Evolutionary conservation across 257 asterid species (phyloP), one percentile per base, ranked within the genome.

Genomic region (Verbascum thapsus): DNA sequence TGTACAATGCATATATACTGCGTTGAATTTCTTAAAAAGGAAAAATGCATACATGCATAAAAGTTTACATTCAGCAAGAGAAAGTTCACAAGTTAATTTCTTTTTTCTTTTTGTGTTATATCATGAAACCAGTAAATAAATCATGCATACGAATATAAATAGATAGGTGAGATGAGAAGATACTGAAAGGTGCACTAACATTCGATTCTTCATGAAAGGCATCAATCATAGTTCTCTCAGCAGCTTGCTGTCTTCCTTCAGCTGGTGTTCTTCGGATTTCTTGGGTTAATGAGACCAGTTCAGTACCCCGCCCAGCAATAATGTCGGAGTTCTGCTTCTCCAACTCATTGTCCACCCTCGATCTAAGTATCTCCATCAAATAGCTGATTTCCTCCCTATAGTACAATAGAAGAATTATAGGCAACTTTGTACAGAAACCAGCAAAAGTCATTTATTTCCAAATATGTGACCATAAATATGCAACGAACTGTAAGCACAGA

Each of bases 381-480:
- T 68, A 85, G 60, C 55, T 58, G 61, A 85, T 73, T 77, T 91
- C 95, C 64, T 79, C 96, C 83, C 98, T 91, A 73, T 82, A 78
- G 52, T 18, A 15, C 53, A 67, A 18, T 55, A 55, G 41, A 41
- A 44, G 56, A 42, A 58, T 64, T 44, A 64, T 53, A 52, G 53
- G 63, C 17, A 53, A 53, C 38, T 59, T 30, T 38, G 42, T 61
- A 55, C 44, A 38, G 43, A 19, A 64, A 51, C 18, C 48, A 12
- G 58, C 37, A 35, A 19, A 22, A 22, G 5, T 52, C 8, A 66
- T 44, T 45, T 30, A 45, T 41, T 61, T 38, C 67, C 47, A 23
- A 26, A 53, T 65, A 10, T 32, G 39, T 50, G 50, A 42, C 10
- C 39, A 41, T 30, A 60, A 5, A 50, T 19, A 43, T 44, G 48